Base-by-base conservation (phyloP, 768 basidiomycete genomes). In the Trametes cingulata region DNA sequence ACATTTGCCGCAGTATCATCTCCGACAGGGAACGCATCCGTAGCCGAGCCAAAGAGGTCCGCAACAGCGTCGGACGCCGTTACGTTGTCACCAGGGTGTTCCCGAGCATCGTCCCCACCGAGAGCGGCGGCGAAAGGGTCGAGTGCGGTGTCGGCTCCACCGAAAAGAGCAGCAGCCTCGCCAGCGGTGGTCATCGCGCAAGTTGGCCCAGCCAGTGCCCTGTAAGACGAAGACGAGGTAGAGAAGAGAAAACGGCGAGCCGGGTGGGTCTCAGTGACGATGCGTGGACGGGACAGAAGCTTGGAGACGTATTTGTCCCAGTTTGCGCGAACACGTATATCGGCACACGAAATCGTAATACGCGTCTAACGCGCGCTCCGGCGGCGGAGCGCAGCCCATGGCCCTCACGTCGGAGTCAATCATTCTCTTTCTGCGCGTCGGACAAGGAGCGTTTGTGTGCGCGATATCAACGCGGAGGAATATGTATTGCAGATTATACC, bases 81-180 rank as follows among this genome's bases (percentile, higher is more conserved):
- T 8, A 22, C 52, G 36, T 35, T 19, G 25, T 12, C 19, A 29
- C 55, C 56, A 7, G 58, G 50, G 24, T 67, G 62, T 17, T 63
- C 54, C 36, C 51, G 63, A 33, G 66, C 33, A 24, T 57, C 54
- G 47, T 65, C 65, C 36, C 60, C 63, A 41, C 61, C 63, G 15
- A 65, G 40, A 24, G 67, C 64, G 52, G 62, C 59, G n/a, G 76
- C 67, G 51, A 81, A 78, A 40, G 74, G 74, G 62, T 77, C 78
- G 10, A 73, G 76, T 35, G 73, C 59, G 19, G 83, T 68, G 69
- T 90, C 87, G 33, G 83, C 82, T 52, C 82, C 74, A 62, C 85
- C 88, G 78, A 93, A 93, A 46, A 93, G 86, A 58, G 88, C 86
- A 52, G 90, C 87, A 36, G 91, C 91, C 65, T 88, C 85, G 77